These are phyloP conservation scores for Blepharisma japonicum DNA, from an alignment of 73 alveolate genomes.

Conservation along the genomic window DNA sequence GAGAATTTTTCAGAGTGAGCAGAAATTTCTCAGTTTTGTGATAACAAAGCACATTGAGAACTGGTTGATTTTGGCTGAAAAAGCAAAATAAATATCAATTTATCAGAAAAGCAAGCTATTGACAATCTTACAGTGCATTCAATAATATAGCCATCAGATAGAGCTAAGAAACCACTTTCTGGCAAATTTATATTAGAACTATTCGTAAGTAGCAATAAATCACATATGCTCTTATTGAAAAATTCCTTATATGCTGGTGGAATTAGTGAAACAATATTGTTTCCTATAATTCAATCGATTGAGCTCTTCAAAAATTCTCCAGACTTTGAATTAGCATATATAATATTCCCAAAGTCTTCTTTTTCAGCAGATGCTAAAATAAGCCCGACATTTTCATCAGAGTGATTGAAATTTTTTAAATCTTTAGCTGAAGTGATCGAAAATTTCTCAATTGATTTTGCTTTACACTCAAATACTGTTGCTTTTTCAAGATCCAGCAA, in stretches of 20 bases:
- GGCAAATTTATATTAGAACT: neutral
- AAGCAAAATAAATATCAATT: neutral
- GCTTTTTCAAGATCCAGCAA: neutral
- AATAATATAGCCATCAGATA: neutral
- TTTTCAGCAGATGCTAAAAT: neutral
- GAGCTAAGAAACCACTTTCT: neutral
- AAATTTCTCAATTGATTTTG: neutral
- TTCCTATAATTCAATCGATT: neutral
- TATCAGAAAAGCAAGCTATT: neutral
- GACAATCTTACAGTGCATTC: neutral
- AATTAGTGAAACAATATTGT: neutral
- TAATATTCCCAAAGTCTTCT: neutral
- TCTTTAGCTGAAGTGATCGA: neutral
- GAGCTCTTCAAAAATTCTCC: neutral
- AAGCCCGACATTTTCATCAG: neutral
- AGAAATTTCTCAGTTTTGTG: neutral
- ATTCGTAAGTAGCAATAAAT: neutral
- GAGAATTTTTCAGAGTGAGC: neutral
- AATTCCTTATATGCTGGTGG: neutral
- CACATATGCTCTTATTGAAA: neutral
- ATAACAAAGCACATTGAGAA: neutral
- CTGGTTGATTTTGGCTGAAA: neutral
- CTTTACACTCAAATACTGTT: neutral
- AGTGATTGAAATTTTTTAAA: neutral
- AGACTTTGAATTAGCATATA: neutral